Base-by-base conservation (phyloP, 2,329 filamentous ascomycete genomes). In the Acephala macrosclerotiorum region DNA sequence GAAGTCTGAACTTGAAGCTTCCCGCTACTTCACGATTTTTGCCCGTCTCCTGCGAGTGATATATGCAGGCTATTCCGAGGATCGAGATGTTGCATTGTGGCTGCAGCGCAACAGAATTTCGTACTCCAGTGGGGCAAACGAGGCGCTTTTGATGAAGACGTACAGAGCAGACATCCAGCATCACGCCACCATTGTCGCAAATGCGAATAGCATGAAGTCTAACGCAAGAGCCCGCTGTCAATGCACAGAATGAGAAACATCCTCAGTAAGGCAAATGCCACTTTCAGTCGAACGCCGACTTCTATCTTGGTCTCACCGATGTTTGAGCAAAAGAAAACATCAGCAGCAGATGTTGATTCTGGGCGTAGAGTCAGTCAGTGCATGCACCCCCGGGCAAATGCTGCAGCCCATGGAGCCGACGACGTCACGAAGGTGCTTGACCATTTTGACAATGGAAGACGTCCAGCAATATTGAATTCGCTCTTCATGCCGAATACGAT, bases 31-130 rank as follows among this genome's bases (percentile, higher is more conserved):
- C 51, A 36, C 2, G 26, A 29, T 55, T 33, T n/a, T 35, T 20
- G 55, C 55, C 35, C 55, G 55, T 35, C 18, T 57, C 8, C 55
- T 57, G 55, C 18, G 25, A 26, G 49, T 53, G 26, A 53, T 53
- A 29, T 1, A 9, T 57, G 35, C 33, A 57, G 18, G 29, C 12
- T 36, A 36, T 36, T 57, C 29, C 55, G 36, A 57, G 29, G 35
- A 40, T 57, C 55, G 29, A 38, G 18, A 38, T 57, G 33, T 38
- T 36, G 16, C 20, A n/a, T 20, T 36, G 29, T 40, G 29, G 29
- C 33, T 57, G 55, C 20, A 25, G 55, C 18, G 38, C n/a, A 33
- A 9, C 29, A 33, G 9, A 33, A 33, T 33, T 33, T 57, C 20
- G 33, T 26, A 53, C 25, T 26, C 49, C 22, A 53, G 49, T 53